Conservation (phyloP, 2,329 filamentous ascomycete species). For the Aspergillus persii region DNA sequence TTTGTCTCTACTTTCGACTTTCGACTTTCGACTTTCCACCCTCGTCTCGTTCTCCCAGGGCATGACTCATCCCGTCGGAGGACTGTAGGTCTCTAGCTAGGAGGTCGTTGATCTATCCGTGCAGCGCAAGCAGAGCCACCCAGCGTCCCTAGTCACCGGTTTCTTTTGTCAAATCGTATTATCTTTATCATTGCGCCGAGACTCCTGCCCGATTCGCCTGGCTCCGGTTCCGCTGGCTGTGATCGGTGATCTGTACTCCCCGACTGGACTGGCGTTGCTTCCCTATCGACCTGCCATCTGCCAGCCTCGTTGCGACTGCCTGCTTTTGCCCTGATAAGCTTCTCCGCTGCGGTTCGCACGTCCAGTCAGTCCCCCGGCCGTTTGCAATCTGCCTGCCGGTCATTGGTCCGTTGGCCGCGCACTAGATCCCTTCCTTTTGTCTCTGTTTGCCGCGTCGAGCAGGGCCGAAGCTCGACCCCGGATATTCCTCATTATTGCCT, state of each 20-base stretch:
- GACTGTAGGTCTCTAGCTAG: neutral
- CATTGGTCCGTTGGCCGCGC: neutral
- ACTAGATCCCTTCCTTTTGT: neutral
- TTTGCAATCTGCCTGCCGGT: neutral
- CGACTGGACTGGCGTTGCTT: neutral
- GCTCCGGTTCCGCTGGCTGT: conserved; percentile 22
- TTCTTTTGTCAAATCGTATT: neutral
- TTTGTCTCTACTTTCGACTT: neutral
- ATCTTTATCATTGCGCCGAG: neutral
- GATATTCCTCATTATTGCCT: conserved; percentile 5
- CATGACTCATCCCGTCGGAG: neutral
- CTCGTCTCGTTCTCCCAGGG: too few species aligned
- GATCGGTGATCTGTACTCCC: neutral
- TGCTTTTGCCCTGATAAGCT: conserved; percentile 24
- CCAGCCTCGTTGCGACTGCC: conserved; percentile 1
- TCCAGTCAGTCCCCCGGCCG: neutral
- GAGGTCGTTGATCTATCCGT: neutral
- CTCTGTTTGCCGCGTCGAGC: neutral
- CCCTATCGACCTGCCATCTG: neutral
- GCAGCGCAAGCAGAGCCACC: neutral
- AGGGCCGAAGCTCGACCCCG: conserved; percentile 6
- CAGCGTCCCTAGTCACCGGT: neutral
- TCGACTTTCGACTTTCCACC: neutral
- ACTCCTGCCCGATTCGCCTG: conserved; percentile 7
- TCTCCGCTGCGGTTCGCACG: conserved; percentile 22